Evolutionary conservation across 2,329 filamentous ascomycete species (phyloP).

Genomic region (Cryoendolithus antarcticus): DNA sequence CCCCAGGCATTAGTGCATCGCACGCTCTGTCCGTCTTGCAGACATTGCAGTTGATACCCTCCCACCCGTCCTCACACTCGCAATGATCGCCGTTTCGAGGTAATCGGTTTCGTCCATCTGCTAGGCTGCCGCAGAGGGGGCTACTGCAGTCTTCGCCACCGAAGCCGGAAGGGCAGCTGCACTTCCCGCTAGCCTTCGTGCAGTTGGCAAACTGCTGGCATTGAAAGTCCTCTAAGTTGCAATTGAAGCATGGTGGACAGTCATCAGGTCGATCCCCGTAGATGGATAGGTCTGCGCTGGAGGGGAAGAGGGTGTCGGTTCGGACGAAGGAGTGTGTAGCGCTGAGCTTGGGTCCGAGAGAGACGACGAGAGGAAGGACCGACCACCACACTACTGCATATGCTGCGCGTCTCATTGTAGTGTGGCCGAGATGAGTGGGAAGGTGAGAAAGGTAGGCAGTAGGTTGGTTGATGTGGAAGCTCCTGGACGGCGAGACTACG

Average conservation of each 20-base stretch:
- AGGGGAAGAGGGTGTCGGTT: slow-evolving; percentile 5
- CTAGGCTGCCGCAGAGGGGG: slow-evolving; percentile 81
- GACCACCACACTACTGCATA: too few relatives aligned
- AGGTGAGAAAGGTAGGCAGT: too few relatives aligned
- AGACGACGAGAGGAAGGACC: too few relatives aligned
- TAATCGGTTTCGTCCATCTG: slow-evolving; percentile 65
- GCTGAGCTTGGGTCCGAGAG: background rate
- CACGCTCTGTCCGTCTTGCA: slow-evolving; percentile 76
- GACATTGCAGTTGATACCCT: slow-evolving; percentile 92
- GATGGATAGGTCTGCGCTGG: slow-evolving; percentile 38
- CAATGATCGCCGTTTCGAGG: slow-evolving; percentile 61
- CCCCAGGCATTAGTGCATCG: slow-evolving; percentile 72
- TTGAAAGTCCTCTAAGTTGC: slow-evolving; percentile 79
- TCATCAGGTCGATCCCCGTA: slow-evolving; percentile 62
- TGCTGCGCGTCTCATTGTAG: too few relatives aligned
- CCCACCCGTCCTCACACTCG: slow-evolving; percentile 86
- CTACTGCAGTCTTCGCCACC: slow-evolving; percentile 87
- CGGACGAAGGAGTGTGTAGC: slow-evolving; percentile 4
- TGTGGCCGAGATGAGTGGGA: too few relatives aligned
- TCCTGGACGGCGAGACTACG: too few relatives aligned
- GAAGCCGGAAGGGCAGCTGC: slow-evolving; percentile 81
- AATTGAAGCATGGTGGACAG: slow-evolving; percentile 94
- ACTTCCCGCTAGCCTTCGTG: slow-evolving; percentile 83
- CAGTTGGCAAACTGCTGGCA: slow-evolving; percentile 86
- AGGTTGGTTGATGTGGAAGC: too few relatives aligned